A percentile compares a stretch with the other conserved stretches of the same genome.
Conservation (phyloP, 257 asterid species). For the Scutellaria barbata region DNA sequence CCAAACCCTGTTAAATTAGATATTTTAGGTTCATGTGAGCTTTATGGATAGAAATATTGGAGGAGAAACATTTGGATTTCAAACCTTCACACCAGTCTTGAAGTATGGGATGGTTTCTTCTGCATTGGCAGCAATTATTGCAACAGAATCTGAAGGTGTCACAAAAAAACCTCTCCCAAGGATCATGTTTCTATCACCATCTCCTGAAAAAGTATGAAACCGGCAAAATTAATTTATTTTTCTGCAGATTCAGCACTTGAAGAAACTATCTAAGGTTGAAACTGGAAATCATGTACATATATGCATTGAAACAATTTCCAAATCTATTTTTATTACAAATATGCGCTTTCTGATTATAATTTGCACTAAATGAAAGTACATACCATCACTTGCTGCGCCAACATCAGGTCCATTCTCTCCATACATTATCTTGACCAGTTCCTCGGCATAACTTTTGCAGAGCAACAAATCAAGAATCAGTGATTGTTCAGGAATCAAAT, state of each 20-base stretch:
- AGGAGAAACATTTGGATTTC: constrained; percentile 22
- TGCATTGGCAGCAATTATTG: constrained; percentile 95
- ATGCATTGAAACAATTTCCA: not conserved
- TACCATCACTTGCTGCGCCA: constrained; percentile 99
- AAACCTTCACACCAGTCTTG: constrained; percentile 80
- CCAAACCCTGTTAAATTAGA: constrained; percentile 71
- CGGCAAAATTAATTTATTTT: constrained; percentile 12
- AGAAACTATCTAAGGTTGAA: constrained; percentile 2
- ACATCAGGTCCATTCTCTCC: constrained; percentile 87
- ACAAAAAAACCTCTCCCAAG: constrained; percentile 90
- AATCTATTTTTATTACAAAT: no score
- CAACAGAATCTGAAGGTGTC: constrained; percentile 98
- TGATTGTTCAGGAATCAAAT: constrained; percentile 19
- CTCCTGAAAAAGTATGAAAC: constrained; percentile 61
- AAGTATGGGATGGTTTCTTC: constrained; percentile 87
- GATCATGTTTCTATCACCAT: constrained; percentile 98
- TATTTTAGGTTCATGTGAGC: not conserved
- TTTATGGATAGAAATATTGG: not conserved
- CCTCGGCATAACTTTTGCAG: constrained; percentile 83
- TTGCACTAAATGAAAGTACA: not conserved
- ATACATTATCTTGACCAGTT: constrained; percentile 80
- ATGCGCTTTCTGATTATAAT: no score
- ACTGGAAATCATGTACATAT: not conserved
- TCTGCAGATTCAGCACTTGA: constrained; percentile 10
- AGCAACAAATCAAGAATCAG: constrained; percentile 38